A percentile compares a stretch with the other conserved stretches of the same genome.
Evolutionary conservation across 768 basidiomycete species (phyloP).

Genomic region (Auricularia heimuer): DNA sequence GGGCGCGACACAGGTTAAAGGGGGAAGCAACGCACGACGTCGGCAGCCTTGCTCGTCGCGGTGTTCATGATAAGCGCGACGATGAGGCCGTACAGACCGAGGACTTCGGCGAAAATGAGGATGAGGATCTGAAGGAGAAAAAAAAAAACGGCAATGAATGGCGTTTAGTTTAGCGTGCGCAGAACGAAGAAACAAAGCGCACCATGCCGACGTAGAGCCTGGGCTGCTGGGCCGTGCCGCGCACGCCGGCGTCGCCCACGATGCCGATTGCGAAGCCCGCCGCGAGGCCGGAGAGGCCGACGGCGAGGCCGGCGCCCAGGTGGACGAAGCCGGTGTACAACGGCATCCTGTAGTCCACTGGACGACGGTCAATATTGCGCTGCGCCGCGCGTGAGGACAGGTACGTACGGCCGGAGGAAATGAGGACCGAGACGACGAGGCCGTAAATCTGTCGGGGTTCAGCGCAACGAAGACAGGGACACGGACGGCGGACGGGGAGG

Average conservation of each 20-base stretch:
- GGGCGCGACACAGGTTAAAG: neutral
- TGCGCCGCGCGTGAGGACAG: neutral
- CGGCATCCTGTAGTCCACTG: constrained; percentile 71
- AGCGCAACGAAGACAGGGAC: neutral
- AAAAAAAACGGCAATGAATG: no score
- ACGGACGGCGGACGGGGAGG: neutral
- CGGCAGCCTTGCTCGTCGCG: constrained; percentile 19
- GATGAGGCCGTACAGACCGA: constrained; percentile 90
- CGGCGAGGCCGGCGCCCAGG: constrained; percentile 86
- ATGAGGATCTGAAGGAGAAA: constrained; percentile 64
- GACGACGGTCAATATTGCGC: neutral
- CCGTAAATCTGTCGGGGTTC: constrained; percentile 71
- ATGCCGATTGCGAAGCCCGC: constrained; percentile 98
- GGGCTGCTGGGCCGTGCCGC: constrained; percentile 95
- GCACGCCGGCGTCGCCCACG: constrained; percentile 96
- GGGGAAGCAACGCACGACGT: neutral
- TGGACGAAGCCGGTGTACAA: constrained; percentile 91
- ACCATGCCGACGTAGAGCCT: constrained; percentile 92
- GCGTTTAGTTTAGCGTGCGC: neutral
- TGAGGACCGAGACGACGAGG: constrained; percentile 97
- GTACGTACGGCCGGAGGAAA: constrained; percentile 72
- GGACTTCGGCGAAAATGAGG: constrained; percentile 93
- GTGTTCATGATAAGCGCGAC: constrained; percentile 97
- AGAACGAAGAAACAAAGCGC: constrained; percentile 13
- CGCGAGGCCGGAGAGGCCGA: constrained; percentile 75